Evolutionary conservation across 2,329 filamentous ascomycete genomes (phyloP).

Genomic region (Pseudogymnoascus sp.): DNA sequence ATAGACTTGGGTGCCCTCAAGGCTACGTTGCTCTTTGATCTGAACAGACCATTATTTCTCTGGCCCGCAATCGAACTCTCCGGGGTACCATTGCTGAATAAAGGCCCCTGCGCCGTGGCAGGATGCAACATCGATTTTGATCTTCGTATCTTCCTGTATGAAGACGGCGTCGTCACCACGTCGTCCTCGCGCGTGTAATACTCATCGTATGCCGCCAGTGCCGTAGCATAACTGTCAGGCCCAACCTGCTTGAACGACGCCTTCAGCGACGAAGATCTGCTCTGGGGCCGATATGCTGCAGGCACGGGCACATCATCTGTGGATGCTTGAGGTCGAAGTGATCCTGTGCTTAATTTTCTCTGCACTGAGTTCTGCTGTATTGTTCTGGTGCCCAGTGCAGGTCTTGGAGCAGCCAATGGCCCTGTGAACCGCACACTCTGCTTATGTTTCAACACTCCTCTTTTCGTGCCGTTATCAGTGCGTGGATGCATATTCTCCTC

Average conservation of each 20-base stretch:
- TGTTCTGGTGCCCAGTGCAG: slow-evolving; percentile 22
- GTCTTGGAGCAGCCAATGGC: slow-evolving; percentile 22
- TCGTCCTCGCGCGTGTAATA: slow-evolving; percentile 44
- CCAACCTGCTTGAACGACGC: slow-evolving; percentile 19
- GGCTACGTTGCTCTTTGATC: slow-evolving; percentile 20
- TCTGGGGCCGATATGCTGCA: slow-evolving; percentile 26
- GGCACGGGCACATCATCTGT: slow-evolving; percentile 25
- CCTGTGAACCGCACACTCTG: slow-evolving; percentile 50
- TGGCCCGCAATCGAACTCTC: not conserved
- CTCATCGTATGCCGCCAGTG: slow-evolving; percentile 35
- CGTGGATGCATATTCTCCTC: slow-evolving; percentile 18
- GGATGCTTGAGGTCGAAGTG: slow-evolving; percentile 23
- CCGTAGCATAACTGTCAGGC: slow-evolving; percentile 33
- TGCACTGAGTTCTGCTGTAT: slow-evolving; percentile 14
- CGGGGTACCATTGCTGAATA: slow-evolving; percentile 27
- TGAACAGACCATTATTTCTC: not conserved
- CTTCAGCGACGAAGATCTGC: slow-evolving; percentile 28
- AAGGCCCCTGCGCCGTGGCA: slow-evolving; percentile 22
- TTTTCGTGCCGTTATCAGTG: not conserved
- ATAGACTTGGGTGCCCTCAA: slow-evolving; percentile 49
- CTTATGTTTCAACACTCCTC: slow-evolving; percentile 34
- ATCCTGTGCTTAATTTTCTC: slow-evolving; percentile 18
- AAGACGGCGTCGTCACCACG: slow-evolving; percentile 40
- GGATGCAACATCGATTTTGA: slow-evolving; percentile 48
- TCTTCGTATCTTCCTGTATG: slow-evolving; percentile 45